Conservation (phyloP, 2,329 filamentous ascomycete genomes). For the Onygenales sp. region DNA sequence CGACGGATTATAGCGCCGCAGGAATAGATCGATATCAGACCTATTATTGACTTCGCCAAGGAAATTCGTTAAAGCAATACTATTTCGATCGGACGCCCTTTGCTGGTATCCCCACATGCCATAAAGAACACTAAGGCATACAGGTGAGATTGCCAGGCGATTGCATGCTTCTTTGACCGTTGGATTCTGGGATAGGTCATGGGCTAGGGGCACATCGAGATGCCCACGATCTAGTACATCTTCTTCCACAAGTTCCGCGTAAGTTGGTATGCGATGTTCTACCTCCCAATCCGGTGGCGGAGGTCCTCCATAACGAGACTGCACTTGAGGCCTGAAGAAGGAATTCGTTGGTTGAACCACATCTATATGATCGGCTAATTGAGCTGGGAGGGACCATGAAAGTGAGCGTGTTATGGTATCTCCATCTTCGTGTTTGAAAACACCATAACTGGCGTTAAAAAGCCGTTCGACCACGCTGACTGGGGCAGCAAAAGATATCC, state of each 20-base stretch:
- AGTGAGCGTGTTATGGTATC: background rate
- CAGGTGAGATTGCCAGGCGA: background rate
- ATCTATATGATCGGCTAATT: background rate
- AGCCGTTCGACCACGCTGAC: background rate
- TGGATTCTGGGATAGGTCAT: background rate
- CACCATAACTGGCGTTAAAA: background rate
- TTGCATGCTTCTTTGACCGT: conserved; percentile 1
- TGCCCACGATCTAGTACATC: background rate
- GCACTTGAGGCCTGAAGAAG: background rate
- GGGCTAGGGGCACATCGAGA: background rate
- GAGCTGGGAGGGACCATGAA: background rate
- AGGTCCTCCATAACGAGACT: background rate
- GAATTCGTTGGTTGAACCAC: background rate
- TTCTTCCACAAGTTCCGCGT: background rate
- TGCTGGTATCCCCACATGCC: background rate
- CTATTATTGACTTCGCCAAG: background rate
- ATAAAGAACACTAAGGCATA: background rate
- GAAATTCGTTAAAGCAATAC: background rate
- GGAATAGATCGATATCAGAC: background rate
- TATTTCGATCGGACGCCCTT: background rate
- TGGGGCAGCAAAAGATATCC: background rate
- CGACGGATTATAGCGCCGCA: background rate
- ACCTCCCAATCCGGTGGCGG: background rate
- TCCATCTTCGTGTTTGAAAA: background rate
- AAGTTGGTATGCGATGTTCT: background rate